These are phyloP conservation scores for Murraya paniculata DNA, from an alignment of 345 rosid genomes.

Conservation along the genomic window DNA sequence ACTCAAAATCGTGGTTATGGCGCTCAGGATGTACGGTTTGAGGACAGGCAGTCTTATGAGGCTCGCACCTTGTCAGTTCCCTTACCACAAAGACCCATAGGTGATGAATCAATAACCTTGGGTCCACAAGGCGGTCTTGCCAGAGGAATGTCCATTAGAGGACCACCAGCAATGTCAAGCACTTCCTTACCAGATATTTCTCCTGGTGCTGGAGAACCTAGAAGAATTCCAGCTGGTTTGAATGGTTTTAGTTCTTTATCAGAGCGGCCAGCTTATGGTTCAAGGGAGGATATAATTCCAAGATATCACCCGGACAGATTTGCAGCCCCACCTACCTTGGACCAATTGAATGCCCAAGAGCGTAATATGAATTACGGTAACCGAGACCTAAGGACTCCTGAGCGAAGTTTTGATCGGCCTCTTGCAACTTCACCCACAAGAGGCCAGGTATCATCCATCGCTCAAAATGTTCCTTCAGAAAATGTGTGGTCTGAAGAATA, in stretches of 20 bases:
- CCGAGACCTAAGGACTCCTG: constrained; percentile 47
- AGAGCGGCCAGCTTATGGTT: constrained; percentile 38
- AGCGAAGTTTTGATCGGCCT: constrained; percentile 52
- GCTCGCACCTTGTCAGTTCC: constrained; percentile 67
- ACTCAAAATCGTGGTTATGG: constrained; percentile 60
- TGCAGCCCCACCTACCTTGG: constrained; percentile 42
- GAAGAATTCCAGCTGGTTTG: constrained; percentile 50
- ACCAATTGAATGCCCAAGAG: constrained; percentile 50
- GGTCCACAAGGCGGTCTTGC: constrained; percentile 99
- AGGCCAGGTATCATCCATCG: constrained; percentile 34
- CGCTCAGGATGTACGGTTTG: constrained; percentile 71
- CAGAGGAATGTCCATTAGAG: constrained; percentile 82
- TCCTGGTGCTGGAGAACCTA: constrained; percentile 47
- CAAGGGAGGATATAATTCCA: constrained; percentile 46
- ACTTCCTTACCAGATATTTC: constrained; percentile 45
- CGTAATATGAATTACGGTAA: constrained; percentile 40
- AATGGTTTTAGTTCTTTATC: constrained; percentile 53
- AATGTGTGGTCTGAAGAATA: constrained; percentile 56
- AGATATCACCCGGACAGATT: constrained; percentile 53
- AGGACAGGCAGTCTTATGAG: constrained; percentile 70
- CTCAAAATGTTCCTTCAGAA: constrained; percentile 50
- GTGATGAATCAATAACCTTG: constrained; percentile 76
- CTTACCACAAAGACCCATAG: constrained; percentile 64
- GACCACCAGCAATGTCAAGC: constrained; percentile 38
- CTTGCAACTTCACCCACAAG: constrained; percentile 41